A percentile compares a stretch with the other conserved stretches of the same genome.
Evolutionary conservation across 192 early-diverging fungal species (phyloP).

Genomic region (Allomyces macrogynus): DNA sequence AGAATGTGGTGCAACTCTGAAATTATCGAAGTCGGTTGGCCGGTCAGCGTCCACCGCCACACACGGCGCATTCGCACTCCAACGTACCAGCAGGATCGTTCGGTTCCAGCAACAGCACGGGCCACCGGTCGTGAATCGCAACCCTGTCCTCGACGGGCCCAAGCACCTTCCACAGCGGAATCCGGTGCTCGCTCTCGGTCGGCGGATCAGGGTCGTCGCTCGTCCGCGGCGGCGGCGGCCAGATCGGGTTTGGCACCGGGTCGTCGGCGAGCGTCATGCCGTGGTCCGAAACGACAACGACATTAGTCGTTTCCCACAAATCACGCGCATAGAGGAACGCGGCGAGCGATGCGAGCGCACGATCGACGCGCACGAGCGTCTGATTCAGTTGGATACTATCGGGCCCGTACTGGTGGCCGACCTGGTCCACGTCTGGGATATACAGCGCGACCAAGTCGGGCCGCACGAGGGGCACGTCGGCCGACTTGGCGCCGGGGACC

Average conservation of each 20-base stretch:
- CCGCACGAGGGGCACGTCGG: conserved; percentile 1
- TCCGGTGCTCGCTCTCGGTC: neutral
- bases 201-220: no score
- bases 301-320: neutral
- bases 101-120: neutral
- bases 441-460: conserved; percentile 1
- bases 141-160: neutral
- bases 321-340: neutral
- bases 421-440: conserved; percentile 1
- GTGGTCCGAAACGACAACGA: conserved; percentile 7
- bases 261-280: conserved; percentile 1
- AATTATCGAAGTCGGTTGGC: no score
- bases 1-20: no score
- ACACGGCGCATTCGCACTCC: no score
- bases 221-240: no score
- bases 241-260: no score
- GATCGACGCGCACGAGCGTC: conserved; percentile 3
- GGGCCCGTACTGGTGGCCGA: neutral
- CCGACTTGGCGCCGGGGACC: neutral
- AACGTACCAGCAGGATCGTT: neutral
- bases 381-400: neutral
- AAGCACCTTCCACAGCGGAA: neutral
- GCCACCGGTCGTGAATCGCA: neutral
- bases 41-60: no score
- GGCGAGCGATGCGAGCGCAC: conserved; percentile 1